Evolutionary conservation across 2,329 filamentous ascomycete genomes (phyloP), one percentile per base, ranked within the genome.

Genomic region (Aspergillus candidus): DNA sequence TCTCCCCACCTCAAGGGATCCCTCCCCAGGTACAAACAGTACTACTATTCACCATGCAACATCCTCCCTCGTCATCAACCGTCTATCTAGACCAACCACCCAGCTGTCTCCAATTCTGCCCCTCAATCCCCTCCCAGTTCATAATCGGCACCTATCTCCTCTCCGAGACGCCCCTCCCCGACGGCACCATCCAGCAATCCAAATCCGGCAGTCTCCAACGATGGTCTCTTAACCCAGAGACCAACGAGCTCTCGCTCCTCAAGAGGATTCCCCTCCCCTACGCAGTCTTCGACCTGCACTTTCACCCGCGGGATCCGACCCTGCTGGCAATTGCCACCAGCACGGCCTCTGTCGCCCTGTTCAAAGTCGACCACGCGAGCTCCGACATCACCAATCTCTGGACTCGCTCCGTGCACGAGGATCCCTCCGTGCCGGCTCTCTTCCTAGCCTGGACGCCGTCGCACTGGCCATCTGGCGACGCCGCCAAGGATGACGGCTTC

Each of bases 61-160:
- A 49, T 4, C 61, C 62, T 7, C 41, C 54, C 17, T 68, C 67
- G 5, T 44, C 51, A 15, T 59, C 53, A 5, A 70, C 66, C 3
- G 50, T 63, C 29, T 67, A 64, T 40, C 56, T 70, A 6, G 65
- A 72, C 42, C 62, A 69, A 43, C 70, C 69, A 11, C 69, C 70
- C 3, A 72, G 69, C 51, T 72, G 70, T 46, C 59, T 72, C 1
- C 65, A 70, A 49, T 72, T 71, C 43, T 70, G 66, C 35, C 67
- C 63, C 3, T 50, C 55, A 8, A 48, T 80, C 46, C 77, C 79
- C 0, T 68, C 80, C 0, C 79, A 83, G 58, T 83, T 94, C 53
- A 73, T 94, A 0, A 77, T 95, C 38, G 91, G 90, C 32, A 95
- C 90, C 1, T 96, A 96, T 66, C 79, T 84, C 50, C 75, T 95